Conservation (phyloP, 805 yeast species). For the Metschnikowia rubicola region DNA sequence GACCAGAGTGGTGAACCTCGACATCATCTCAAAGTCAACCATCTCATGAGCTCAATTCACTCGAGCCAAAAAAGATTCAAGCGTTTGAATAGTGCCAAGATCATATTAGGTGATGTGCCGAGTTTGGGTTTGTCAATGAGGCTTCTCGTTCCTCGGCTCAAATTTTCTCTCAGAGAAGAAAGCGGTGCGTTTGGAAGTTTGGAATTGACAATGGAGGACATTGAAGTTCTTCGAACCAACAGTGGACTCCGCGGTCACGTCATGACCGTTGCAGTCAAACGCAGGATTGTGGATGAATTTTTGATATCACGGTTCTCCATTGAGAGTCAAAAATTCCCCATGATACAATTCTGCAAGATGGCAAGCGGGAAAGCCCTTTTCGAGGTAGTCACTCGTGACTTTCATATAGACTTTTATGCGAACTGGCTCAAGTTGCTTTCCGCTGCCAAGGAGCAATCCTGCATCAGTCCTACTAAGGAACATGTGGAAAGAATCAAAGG, state of each 20-base stretch:
- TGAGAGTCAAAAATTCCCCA: conserved; percentile 15
- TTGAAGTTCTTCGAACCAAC: conserved; percentile 18
- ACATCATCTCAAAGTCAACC: not conserved
- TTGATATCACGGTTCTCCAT: not conserved
- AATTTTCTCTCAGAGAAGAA: conserved; percentile 18
- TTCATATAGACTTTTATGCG: conserved; percentile 56
- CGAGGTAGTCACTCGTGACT: conserved; percentile 46
- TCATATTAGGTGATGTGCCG: conserved; percentile 9
- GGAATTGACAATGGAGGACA: conserved; percentile 9
- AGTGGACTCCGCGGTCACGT: conserved; percentile 24
- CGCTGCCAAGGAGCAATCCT: not conserved
- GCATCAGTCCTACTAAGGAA: not conserved
- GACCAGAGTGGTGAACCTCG: not conserved
- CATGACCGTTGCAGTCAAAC: conserved; percentile 15
- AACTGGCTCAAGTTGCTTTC: conserved; percentile 43
- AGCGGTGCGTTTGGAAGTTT: conserved; percentile 28
- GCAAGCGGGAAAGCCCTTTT: conserved; percentile 26
- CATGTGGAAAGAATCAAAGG: not conserved
- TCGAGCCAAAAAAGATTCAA: conserved; percentile 9
- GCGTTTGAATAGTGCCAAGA: conserved; percentile 8
- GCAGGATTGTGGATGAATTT: not conserved
- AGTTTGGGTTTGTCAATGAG: conserved; percentile 42
- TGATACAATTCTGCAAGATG: conserved; percentile 10
- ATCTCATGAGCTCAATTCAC: conserved; percentile 9
- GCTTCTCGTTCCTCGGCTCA: conserved; percentile 18